These are phyloP conservation scores for Dacryopinax spathularia DNA, from an alignment of 768 basidiomycete species.

Conservation along the genomic window DNA sequence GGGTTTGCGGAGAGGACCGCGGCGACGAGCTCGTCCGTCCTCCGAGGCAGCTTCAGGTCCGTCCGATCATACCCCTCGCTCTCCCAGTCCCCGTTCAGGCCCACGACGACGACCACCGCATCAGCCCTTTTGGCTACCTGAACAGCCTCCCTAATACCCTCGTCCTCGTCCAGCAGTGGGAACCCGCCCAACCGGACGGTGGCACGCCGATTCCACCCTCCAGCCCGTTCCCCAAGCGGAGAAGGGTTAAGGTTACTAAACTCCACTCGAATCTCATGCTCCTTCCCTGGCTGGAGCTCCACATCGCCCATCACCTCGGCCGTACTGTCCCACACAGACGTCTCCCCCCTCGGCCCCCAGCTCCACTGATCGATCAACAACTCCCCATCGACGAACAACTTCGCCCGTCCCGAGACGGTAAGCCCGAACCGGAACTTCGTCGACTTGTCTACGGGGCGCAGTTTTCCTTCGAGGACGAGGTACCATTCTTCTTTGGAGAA, in stretches of 20 bases:
- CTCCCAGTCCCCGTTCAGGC: constrained; percentile 50
- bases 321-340: constrained; percentile 19
- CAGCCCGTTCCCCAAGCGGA: constrained; percentile 54
- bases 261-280: constrained; percentile 48
- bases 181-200: constrained; percentile 16
- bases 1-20: constrained; percentile 52
- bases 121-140: constrained; percentile 16
- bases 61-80: constrained; percentile 55
- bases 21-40: constrained; percentile 55
- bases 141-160: constrained; percentile 17
- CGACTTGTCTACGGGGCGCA: constrained; percentile 27
- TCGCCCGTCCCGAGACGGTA: constrained; percentile 32
- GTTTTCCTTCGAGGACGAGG: constrained; percentile 39
- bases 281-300: constrained; percentile 39
- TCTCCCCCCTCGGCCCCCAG: not conserved
- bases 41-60: constrained; percentile 54
- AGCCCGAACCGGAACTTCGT: constrained; percentile 25
- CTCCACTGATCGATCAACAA: constrained; percentile 75
- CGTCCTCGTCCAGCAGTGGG: constrained; percentile 13
- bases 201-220: constrained; percentile 42
- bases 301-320: constrained; percentile 47
- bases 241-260: constrained; percentile 62
- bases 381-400: constrained; percentile 47
- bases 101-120: constrained; percentile 17
- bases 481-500: constrained; percentile 43